A percentile compares a stretch with the other conserved stretches of the same genome.
These are phyloP conservation scores for Hyaloscypha variabilis DNA, from an alignment of 495 filamentous ascomycete genomes.

Conservation along the genomic window DNA sequence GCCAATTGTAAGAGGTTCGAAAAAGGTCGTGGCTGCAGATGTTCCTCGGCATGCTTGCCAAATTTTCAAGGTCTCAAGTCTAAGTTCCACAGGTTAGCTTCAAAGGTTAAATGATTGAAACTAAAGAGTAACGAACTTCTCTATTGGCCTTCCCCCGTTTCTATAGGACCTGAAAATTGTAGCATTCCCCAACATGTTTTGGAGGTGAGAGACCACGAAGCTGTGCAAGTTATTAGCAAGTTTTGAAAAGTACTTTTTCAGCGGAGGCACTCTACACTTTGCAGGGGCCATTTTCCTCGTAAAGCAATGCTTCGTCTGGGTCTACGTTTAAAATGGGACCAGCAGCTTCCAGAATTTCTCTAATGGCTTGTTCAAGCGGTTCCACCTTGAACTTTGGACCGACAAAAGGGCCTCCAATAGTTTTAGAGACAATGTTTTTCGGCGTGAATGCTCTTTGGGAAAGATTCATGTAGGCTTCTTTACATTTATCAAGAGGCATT, in stretches of 20 bases:
- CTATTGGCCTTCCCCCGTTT: too few species aligned
- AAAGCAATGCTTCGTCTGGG: background rate
- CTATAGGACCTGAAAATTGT: too few species aligned
- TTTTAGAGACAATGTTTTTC: background rate
- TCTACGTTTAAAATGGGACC: background rate
- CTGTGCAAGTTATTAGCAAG: background rate
- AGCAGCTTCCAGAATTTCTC: background rate
- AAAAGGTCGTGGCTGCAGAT: constrained; percentile 48
- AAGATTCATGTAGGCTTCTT: constrained; percentile 1
- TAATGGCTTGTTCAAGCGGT: constrained; percentile 4
- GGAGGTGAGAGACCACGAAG: background rate
- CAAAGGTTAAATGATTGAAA: too few species aligned
- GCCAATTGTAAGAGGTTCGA: constrained; percentile 47
- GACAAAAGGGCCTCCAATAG: background rate
- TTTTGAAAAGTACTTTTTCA: background rate
- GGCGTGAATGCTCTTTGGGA: background rate
- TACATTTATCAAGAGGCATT: constrained; percentile 16
- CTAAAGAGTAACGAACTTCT: too few species aligned
- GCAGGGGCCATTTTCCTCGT: background rate
- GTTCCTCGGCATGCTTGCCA: constrained; percentile 51
- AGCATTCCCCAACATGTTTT: background rate
- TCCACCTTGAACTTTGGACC: background rate
- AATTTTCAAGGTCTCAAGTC: constrained; percentile 32
- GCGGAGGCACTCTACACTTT: background rate
- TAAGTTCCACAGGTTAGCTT: too few species aligned